These are phyloP conservation scores for Pichia norvegensis DNA, from an alignment of 1,139 yeast genomes.

Conservation along the genomic window DNA sequence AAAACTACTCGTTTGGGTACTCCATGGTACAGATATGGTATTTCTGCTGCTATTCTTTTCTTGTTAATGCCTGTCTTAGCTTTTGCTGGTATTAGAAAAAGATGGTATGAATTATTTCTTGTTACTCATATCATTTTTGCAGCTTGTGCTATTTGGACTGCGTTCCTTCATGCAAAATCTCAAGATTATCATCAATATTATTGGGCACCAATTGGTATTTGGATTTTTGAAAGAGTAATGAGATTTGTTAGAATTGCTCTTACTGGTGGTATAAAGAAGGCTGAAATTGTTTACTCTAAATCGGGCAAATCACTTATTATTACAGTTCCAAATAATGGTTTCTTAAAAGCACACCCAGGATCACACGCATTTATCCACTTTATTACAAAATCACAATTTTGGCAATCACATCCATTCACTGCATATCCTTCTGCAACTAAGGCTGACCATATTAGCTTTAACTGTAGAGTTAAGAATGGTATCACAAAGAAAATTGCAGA, in stretches of 20 bases:
- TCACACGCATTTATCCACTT: slow-evolving; percentile 47
- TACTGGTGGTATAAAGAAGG: slow-evolving; percentile 50
- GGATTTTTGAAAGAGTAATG: slow-evolving; percentile 53
- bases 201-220: slow-evolving; percentile 49
- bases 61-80: slow-evolving; percentile 41
- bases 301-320: slow-evolving; percentile 32
- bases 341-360: slow-evolving; percentile 38
- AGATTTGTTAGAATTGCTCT: slow-evolving; percentile 42
- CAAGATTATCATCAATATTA: slow-evolving; percentile 41
- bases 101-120: slow-evolving; percentile 58
- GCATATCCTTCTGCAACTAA: slow-evolving; percentile 24
- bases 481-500: slow-evolving; percentile 31
- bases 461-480: slow-evolving; percentile 35
- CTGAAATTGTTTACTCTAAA: slow-evolving; percentile 39
- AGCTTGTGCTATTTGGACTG: slow-evolving; percentile 45
- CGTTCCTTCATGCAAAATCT: slow-evolving; percentile 49
- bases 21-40: slow-evolving; percentile 48
- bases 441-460: slow-evolving; percentile 26
- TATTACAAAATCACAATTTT: slow-evolving; percentile 30
- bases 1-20: slow-evolving; percentile 34
- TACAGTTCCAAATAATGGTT: slow-evolving; percentile 30
- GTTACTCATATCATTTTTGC: slow-evolving; percentile 53
- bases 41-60: slow-evolving; percentile 37
- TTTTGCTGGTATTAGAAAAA: slow-evolving; percentile 43
- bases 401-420: slow-evolving; percentile 40